Evolutionary conservation across 176 grass and related monocot genomes (phyloP), one percentile per base, ranked within the genome.

Genomic region (Neostapfia colusana): DNA sequence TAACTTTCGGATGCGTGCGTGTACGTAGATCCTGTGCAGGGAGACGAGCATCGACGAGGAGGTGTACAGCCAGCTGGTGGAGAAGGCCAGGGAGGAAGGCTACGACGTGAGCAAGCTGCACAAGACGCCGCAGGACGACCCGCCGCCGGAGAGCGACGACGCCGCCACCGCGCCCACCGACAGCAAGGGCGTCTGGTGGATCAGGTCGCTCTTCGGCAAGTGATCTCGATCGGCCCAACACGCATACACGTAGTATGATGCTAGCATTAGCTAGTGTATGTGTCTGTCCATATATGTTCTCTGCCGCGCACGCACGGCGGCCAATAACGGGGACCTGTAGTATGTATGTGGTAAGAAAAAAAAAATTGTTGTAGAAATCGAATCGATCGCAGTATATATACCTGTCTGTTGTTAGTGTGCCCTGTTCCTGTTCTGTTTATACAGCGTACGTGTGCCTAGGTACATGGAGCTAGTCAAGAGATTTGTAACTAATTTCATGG

Each of bases 121-220:
- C 75, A 88, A 54, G 80, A 83, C 86, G 67, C 86, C 90, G 74
- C 90, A 92, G 73, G 67, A 86, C 59, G 83, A 92, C 71, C 86
- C 86, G 61, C 90, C 91, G 80, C 86, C 80, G 80, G 75, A 74
- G 81, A 74, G 53, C 41, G 82, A 90, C 56, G 86, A n/a, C n/a
- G n/a, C n/a, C n/a, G n/a, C n/a, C n/a, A n/a, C 66, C 20, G 77
- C 71, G 64, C 66, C 92, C 43, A 82, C 74, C 6, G 86, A 95
- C 67, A 69, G 9, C 73, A 87, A 84, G 45, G 92, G 92, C 36
- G 12, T 34, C 6, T 91, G 89, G 92, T 91, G 92, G 86, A 81
- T 95, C 76, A 86, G 82, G 63, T 91, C 88, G 38, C 72, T 95
- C 80, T 82, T 95, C 28, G 92, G 92, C 24, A 94, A 94, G 79